Base-by-base conservation (phyloP, 2,329 filamentous ascomycete species). In the Epichloe bromicola region DNA sequence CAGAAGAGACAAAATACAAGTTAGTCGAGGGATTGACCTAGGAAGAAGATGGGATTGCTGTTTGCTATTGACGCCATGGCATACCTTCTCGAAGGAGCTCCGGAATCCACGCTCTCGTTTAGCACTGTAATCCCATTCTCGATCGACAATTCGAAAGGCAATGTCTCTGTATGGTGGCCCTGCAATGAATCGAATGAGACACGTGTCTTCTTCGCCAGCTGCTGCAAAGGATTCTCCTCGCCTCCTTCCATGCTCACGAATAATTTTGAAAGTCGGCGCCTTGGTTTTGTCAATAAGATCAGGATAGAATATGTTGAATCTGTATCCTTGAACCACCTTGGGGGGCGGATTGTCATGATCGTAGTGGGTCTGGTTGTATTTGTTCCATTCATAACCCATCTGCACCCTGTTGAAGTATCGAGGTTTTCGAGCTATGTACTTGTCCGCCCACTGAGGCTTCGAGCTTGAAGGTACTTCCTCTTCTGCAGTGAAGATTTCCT, bases 311-410 rank as follows among this genome's bases (percentile, higher is more conserved):
- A 98, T 91, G 70, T 98, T 97, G 76, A 98, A 98, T 67, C 95
- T 96, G 75, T 98, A 98, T 51, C 93, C 93, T 66, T 98, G 93
- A 11, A 98, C 93, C 6, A 98, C 91, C 70, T 95, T 96, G 26
- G 93, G 93, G 93, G 93, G 93, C 2, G 93, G 93, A 62, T 97
- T 96, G 64, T 97, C 91, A 66, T 96, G 88, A 66, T 97, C 93
- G 70, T 98, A 98, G 69, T 98, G 93, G 12, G 93, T 98, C 70
- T 98, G 93, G 63, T 98, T 98, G 76, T 98, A 98, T 69, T 98
- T 98, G 74, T 98, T 98, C 93, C 93, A 98, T 67, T 98, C 93
- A 67, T 97, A 98, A 49, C 93, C 93, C 87, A 96, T 96, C 67
- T 95, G 90, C 45, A 97, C 90, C 40, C 93, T 85, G 65, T 97